A percentile compares a stretch with the other conserved stretches of the same genome.
phyloP scores from a whole-genome alignment of 495 filamentous ascomycete species.

The Penicillium parvum region DNA sequence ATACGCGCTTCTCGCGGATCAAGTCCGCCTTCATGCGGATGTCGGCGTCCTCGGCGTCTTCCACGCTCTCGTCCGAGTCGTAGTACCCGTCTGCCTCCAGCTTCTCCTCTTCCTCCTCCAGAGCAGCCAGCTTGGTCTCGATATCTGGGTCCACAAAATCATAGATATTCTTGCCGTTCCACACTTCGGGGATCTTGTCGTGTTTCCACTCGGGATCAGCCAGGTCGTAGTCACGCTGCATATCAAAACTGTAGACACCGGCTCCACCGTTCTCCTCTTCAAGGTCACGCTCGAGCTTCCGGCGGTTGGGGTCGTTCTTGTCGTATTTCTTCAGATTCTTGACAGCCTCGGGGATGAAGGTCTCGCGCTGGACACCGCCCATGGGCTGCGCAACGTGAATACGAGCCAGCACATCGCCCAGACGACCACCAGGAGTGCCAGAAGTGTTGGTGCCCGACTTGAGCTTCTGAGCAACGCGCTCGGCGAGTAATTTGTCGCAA shows the following conservation, averaged over 20 bases:
- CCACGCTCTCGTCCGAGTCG: constrained; percentile 59
- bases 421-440: constrained; percentile 66
- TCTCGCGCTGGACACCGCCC: constrained; percentile 65
- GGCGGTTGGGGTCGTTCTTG: constrained; percentile 79
- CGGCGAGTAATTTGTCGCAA: constrained; percentile 87
- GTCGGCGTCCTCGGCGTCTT: constrained; percentile 82
- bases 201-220: constrained; percentile 88
- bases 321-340: constrained; percentile 80
- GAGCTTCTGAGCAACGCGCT: constrained; percentile 90
- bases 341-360: constrained; percentile 84
- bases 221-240: constrained; percentile 80
- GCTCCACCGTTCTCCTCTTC: constrained; percentile 92
- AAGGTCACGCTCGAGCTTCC: constrained; percentile 73
- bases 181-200: constrained; percentile 89
- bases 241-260: constrained; percentile 90
- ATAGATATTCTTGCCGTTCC: constrained; percentile 92
- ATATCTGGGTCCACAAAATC: constrained; percentile 97
- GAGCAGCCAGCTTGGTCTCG: constrained; percentile 78
- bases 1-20: constrained; percentile 83
- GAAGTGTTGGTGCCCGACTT: constrained; percentile 77
- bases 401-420: constrained; percentile 83
- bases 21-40: constrained; percentile 85
- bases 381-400: constrained; percentile 95
- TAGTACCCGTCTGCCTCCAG: constrained; percentile 84
- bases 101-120: constrained; percentile 93